A percentile compares a stretch with the other conserved stretches of the same genome.
phyloP scores from a whole-genome alignment of 2,329 filamentous ascomycete species.

The Beauveria sp. region DNA sequence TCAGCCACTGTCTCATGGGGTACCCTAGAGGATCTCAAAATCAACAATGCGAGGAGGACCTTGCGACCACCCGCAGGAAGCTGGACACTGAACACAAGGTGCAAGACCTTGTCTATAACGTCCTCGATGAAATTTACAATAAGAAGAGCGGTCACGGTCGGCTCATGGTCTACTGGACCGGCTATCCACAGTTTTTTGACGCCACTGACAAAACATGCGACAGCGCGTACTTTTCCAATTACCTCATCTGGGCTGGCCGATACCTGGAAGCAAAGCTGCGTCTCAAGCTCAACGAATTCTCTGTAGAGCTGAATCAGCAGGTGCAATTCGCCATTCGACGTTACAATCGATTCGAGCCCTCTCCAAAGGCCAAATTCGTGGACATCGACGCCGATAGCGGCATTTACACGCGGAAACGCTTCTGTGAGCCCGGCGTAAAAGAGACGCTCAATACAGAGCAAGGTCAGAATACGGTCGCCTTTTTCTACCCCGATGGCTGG shows the following conservation, averaged over 20 bases:
- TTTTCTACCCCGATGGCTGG: not conserved
- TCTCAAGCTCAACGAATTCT: not conserved
- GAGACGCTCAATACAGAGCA: not conserved
- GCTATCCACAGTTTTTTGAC: not conserved
- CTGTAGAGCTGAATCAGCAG: not conserved
- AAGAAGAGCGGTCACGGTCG: not conserved
- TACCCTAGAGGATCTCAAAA: no score
- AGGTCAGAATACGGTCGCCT: not conserved
- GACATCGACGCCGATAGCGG: not conserved
- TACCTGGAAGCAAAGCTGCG: not conserved
- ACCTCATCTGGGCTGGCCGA: not conserved
- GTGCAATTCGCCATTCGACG: not conserved
- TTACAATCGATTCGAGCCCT: not conserved
- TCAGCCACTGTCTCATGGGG: no score
- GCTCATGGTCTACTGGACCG: not conserved
- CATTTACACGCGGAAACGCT: not conserved
- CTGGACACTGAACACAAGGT: no score
- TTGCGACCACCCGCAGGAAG: no score
- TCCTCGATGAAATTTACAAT: not conserved
- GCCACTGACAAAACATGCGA: not conserved
- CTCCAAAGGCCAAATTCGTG: not conserved
- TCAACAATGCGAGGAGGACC: no score
- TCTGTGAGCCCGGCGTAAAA: not conserved
- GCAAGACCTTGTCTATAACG: not conserved
- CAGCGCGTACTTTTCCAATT: not conserved